Conservation (phyloP, 345 rosid genomes). For the Draba incana region DNA sequence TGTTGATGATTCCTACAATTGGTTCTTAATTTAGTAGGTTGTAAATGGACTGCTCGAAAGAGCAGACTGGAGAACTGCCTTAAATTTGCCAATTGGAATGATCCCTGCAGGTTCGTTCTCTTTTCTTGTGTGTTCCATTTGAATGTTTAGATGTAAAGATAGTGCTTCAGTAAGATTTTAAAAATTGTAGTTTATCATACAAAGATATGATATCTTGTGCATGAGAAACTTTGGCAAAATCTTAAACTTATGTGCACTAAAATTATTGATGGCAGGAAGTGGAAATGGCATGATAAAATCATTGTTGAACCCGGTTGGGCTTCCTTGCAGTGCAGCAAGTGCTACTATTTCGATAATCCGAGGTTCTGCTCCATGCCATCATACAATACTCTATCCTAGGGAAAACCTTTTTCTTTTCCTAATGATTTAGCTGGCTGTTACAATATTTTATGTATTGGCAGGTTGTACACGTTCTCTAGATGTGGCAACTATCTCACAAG, state of each 20-base stretch:
- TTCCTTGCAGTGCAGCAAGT: slow-evolving; percentile 63
- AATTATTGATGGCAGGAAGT: slow-evolving; percentile 60
- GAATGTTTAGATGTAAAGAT: neutral
- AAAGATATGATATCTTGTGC: neutral
- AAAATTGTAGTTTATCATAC: neutral
- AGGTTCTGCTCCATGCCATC: slow-evolving; percentile 53
- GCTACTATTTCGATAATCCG: slow-evolving; percentile 79
- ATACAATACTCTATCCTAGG: neutral
- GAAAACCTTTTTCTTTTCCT: neutral
- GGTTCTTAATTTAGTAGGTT: slow-evolving; percentile 71
- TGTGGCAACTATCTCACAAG: slow-evolving; percentile 82
- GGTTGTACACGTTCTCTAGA: slow-evolving; percentile 78
- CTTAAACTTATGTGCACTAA: neutral
- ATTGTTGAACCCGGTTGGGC: slow-evolving; percentile 71
- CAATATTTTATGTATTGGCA: slow-evolving; percentile 40
- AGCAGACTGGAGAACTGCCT: slow-evolving; percentile 80
- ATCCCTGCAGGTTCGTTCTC: slow-evolving; percentile 80
- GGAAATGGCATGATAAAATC: slow-evolving; percentile 97
- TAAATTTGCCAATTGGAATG: slow-evolving; percentile 78
- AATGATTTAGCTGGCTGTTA: slow-evolving; percentile 6
- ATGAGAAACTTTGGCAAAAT: slow-evolving; percentile 6
- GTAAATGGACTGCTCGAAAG: slow-evolving; percentile 94
- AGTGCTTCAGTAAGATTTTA: neutral
- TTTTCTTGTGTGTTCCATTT: slow-evolving; percentile 11
- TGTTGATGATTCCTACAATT: slow-evolving; percentile 29